phyloP scores from a whole-genome alignment of 176 grass and related monocot species.

The Hyparrhenia diplandra region DNA sequence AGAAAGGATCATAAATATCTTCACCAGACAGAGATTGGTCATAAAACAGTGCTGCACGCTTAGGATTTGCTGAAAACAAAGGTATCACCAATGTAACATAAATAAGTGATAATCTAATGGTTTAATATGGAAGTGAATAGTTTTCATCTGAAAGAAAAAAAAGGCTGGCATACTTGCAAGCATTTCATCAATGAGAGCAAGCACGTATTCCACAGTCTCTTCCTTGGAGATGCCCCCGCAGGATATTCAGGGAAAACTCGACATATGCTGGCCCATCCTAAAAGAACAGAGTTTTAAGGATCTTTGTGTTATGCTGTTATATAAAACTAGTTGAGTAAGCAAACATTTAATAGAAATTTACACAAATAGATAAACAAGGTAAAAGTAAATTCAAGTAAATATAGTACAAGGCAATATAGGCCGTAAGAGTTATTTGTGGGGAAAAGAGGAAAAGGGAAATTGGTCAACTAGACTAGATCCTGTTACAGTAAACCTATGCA shows the following conservation, averaged over 20 bases:
- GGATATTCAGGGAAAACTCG: slow-evolving; percentile 71
- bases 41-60: slow-evolving; percentile 68
- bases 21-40: slow-evolving; percentile 72
- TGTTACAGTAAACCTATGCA: not conserved
- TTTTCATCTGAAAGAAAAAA: not conserved
- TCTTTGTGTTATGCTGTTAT: not conserved
- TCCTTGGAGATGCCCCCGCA: slow-evolving; percentile 77
- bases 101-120: slow-evolving; percentile 13
- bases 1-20: slow-evolving; percentile 88
- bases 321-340: not conserved
- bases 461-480: not conserved
- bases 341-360: not conserved
- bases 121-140: not conserved
- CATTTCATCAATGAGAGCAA: slow-evolving; percentile 96
- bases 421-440: not conserved
- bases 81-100: slow-evolving; percentile 6
- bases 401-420: too few relatives aligned
- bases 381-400: too few relatives aligned
- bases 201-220: slow-evolving; percentile 91
- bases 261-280: slow-evolving; percentile 83
- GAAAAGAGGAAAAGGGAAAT: not conserved
- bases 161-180: slow-evolving; percentile 52
- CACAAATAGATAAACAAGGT: too few relatives aligned
- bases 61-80: slow-evolving; percentile 78
- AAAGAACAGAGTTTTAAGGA: slow-evolving; percentile 15